Base-by-base conservation (phyloP, 1,284 basidiomycete genomes). In the Papiliotrema flavescens region DNA sequence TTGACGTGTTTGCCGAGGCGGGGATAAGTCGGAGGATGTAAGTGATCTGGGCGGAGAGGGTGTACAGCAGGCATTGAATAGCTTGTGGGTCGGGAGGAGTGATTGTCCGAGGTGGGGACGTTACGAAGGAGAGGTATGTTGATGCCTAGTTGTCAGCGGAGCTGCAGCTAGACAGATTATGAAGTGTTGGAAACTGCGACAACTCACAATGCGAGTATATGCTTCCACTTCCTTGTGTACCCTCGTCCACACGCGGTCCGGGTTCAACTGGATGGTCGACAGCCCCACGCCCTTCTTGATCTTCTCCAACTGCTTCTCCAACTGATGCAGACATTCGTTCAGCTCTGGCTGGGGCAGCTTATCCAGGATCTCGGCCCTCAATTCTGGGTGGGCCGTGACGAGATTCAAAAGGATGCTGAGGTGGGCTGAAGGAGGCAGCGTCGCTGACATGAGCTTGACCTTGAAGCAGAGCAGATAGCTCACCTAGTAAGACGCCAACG, bases 401-500 rank as follows among this genome's bases (percentile, higher is more conserved):
- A 76, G 52, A 15, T 63, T 60, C 17, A 70, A 55, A 2, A 76
- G 63, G 49, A 76, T 73, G 14, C 63, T 60, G 5, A 76, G 64
- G 49, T 74, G 72, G 1, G 70, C 62, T 0, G 67, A 64, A 0
- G 70, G 47, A 2, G 74, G 74, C 7, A 76, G 49, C 5, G 72
- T 64, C 9, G 71, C 74, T 67, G 48, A 14, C 39, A 48, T 24
- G 9, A 37, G 28, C 19, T 32, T 46, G 9, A 37, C 39, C 4
- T 11, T n/a, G 44, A 47, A 20, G 32, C 24, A 41, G 1, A 34
- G n/a, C 22, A 19, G 36, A 63, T 40, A 40, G 15, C 70, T 54
- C 49, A 75, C 73, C 70, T 8, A 75, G 62, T 42, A 75, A 52
- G 2, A 76, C 55, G 1, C 72, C 74, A 11, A 71, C 55, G 51